These are phyloP conservation scores for Gaeumannomyces sp. DNA, from an alignment of 2,329 filamentous ascomycete species.

Conservation along the genomic window DNA sequence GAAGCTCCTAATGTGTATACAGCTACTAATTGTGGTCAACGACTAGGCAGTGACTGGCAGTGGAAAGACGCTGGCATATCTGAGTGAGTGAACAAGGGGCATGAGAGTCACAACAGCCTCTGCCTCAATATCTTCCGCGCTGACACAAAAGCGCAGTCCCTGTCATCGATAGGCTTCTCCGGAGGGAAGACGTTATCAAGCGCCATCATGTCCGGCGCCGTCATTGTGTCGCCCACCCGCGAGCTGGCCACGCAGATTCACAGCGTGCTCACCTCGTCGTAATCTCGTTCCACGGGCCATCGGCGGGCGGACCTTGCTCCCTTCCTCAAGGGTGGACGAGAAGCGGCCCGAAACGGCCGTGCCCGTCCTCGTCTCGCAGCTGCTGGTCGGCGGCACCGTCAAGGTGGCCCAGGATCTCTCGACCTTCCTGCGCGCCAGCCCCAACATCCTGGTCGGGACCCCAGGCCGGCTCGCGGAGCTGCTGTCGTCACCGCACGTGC, in stretches of 20 bases:
- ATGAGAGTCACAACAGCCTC: not conserved
- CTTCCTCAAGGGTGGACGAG: conserved; percentile 46
- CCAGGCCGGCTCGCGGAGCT: conserved; percentile 82
- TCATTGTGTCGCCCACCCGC: conserved; percentile 88
- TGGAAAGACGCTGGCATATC: conserved; percentile 82
- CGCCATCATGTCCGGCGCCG: conserved; percentile 84
- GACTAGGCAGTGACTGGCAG: conserved; percentile 41
- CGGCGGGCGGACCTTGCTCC: conserved; percentile 60
- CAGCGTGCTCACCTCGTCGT: conserved; percentile 69
- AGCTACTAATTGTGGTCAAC: not conserved
- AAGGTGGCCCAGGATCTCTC: conserved; percentile 83
- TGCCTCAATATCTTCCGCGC: not conserved
- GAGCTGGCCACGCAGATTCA: conserved; percentile 91
- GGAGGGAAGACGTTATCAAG: conserved; percentile 74
- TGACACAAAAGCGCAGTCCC: conserved; percentile 46
- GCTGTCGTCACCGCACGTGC: conserved; percentile 77
- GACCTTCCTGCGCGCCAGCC: conserved; percentile 73
- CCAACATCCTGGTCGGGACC: conserved; percentile 85
- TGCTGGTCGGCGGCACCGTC: conserved; percentile 72
- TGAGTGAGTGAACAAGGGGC: conserved; percentile 15
- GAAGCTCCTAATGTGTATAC: conserved; percentile 3
- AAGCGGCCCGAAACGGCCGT: conserved; percentile 40
- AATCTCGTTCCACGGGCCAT: conserved; percentile 75
- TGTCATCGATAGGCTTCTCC: conserved; percentile 73
- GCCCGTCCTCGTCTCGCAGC: conserved; percentile 36